These are phyloP conservation scores for Oryza longistaminata DNA, from an alignment of 176 grass and related monocot species.

Conservation along the genomic window DNA sequence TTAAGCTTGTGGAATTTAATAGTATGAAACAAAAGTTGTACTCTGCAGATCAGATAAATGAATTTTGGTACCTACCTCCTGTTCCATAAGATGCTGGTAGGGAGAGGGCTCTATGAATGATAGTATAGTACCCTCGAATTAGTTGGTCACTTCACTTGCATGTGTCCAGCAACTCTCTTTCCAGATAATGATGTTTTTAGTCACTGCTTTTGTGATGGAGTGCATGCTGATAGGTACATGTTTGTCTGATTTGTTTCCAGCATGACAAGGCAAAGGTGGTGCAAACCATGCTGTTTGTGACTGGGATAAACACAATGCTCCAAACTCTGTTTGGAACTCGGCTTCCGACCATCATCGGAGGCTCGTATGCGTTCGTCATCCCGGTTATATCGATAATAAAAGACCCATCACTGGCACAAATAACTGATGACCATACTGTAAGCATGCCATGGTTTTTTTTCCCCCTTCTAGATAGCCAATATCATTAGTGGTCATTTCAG, in stretches of 20 bases:
- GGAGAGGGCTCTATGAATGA: not conserved
- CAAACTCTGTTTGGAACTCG: slow-evolving; percentile 80
- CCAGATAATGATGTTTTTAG: slow-evolving; percentile 6
- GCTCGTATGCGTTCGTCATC: slow-evolving; percentile 75
- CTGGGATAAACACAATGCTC: slow-evolving; percentile 80
- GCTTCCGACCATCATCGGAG: slow-evolving; percentile 73
- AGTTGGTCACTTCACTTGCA: not conserved
- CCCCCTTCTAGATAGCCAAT: not conserved
- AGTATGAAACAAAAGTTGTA: not conserved
- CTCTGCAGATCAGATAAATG: not conserved
- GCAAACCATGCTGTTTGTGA: slow-evolving; percentile 77
- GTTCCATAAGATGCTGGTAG: not conserved
- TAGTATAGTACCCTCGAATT: not conserved
- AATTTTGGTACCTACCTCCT: not conserved
- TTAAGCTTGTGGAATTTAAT: not conserved
- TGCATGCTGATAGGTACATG: slow-evolving; percentile 22
- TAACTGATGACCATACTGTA: slow-evolving; percentile 65
- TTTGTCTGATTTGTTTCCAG: slow-evolving; percentile 46
- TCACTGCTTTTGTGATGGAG: not conserved
- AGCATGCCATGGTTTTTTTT: slow-evolving; percentile 15
- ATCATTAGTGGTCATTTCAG: not conserved
- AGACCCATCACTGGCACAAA: slow-evolving; percentile 56
- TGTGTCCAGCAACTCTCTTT: not conserved
- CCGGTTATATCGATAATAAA: slow-evolving; percentile 72
- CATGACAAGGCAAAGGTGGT: slow-evolving; percentile 75